These are phyloP conservation scores for Pyrenophora graminea DNA, from an alignment of 2,329 filamentous ascomycete genomes.

Conservation along the genomic window DNA sequence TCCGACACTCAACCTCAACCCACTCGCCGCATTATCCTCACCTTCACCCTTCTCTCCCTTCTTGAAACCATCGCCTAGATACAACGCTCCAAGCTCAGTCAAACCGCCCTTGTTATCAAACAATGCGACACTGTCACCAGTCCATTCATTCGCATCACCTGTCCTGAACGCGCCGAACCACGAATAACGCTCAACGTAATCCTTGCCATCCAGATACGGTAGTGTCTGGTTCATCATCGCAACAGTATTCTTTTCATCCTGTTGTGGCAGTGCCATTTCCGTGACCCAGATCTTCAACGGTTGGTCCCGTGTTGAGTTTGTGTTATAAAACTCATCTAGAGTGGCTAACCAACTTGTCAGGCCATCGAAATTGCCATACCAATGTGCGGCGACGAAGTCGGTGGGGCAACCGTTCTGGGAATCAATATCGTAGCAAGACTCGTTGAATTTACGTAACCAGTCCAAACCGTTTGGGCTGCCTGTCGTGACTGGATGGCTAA, in stretches of 20 bases:
- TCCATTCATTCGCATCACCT: constrained; percentile 43
- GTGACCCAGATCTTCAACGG: constrained; percentile 70
- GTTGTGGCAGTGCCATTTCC: constrained; percentile 69
- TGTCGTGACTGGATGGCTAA: constrained; percentile 72
- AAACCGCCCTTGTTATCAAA: constrained; percentile 40
- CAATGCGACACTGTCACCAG: constrained; percentile 41
- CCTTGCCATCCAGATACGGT: constrained; percentile 68
- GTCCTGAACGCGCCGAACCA: constrained; percentile 45
- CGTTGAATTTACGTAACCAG: constrained; percentile 72
- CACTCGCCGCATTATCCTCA: constrained; percentile 18
- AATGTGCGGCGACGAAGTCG: constrained; percentile 59
- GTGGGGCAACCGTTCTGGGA: constrained; percentile 50
- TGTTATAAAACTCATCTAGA: constrained; percentile 56
- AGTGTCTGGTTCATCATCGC: constrained; percentile 70
- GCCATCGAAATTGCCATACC: constrained; percentile 69
- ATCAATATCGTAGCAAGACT: constrained; percentile 55
- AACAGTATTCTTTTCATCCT: constrained; percentile 62
- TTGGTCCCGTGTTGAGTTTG: constrained; percentile 54
- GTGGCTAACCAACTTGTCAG: constrained; percentile 69
- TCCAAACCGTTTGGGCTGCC: constrained; percentile 64
- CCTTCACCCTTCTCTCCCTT: constrained; percentile 40
- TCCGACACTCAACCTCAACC: constrained; percentile 10
- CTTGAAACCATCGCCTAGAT: constrained; percentile 37
- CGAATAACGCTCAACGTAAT: constrained; percentile 49
- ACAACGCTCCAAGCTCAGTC: constrained; percentile 40